phyloP scores from a whole-genome alignment of 2,329 filamentous ascomycete species.

The Trichoderma atrobrunneum region DNA sequence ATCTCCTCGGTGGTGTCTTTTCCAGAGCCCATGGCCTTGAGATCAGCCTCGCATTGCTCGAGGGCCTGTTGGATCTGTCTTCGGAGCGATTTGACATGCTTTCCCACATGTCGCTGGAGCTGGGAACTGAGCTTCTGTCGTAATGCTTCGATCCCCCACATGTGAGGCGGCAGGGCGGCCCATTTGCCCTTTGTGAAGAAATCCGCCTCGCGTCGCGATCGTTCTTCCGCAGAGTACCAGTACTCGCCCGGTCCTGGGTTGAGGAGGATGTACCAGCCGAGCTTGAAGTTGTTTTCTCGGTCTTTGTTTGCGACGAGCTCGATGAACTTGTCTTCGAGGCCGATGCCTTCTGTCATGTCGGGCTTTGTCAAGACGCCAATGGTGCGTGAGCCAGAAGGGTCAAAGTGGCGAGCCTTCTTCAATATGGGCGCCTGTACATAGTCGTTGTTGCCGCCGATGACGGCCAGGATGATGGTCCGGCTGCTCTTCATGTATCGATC shows the following conservation, averaged over 20 bases:
- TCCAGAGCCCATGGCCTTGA: constrained; percentile 49
- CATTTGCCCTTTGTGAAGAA: constrained; percentile 52
- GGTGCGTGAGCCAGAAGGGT: constrained; percentile 47
- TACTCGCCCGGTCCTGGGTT: constrained; percentile 48
- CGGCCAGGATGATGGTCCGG: constrained; percentile 54
- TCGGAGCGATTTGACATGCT: constrained; percentile 49
- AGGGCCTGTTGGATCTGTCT: constrained; percentile 51
- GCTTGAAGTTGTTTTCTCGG: constrained; percentile 48
- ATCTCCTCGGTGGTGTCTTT: constrained; percentile 54
- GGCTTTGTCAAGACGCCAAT: constrained; percentile 54
- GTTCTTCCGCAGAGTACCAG: constrained; percentile 43
- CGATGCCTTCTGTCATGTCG: constrained; percentile 52
- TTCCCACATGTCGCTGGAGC: constrained; percentile 51
- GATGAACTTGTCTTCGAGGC: constrained; percentile 53
- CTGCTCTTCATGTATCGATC: constrained; percentile 56
- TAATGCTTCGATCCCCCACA: constrained; percentile 47
- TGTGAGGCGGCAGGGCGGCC: constrained; percentile 45
- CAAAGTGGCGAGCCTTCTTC: constrained; percentile 49
- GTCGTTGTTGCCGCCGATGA: constrained; percentile 55
- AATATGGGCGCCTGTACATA: constrained; percentile 53
- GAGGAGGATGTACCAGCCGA: constrained; percentile 52
- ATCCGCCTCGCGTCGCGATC: constrained; percentile 42
- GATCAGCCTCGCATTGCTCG: constrained; percentile 47
- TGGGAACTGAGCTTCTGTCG: constrained; percentile 50
- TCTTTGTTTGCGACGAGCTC: constrained; percentile 52